phyloP scores from a whole-genome alignment of 164 flowering plant species.

The Macadamia integrifolia region DNA sequence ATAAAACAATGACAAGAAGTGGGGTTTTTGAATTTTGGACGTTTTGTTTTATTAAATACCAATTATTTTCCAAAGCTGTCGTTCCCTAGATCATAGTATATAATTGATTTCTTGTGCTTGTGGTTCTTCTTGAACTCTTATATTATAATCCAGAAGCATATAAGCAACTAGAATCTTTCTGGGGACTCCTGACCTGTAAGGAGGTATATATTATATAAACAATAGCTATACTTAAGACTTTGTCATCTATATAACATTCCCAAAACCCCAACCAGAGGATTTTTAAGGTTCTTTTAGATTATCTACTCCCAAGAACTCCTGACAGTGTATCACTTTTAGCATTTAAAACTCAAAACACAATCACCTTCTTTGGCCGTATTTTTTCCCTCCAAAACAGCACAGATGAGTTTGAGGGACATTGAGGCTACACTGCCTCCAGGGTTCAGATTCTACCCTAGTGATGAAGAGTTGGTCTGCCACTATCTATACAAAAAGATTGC shows the following conservation, averaged over 20 bases:
- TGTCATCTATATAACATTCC: neutral
- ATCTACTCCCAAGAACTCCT: neutral
- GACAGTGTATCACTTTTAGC: neutral
- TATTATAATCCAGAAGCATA: conserved; percentile 8
- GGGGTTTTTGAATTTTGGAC: too few relatives aligned
- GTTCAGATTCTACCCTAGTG: conserved; percentile 77
- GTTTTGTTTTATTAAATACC: neutral
- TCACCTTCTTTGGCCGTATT: neutral
- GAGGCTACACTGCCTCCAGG: conserved; percentile 84
- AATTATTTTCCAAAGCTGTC: too few relatives aligned
- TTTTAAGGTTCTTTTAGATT: neutral
- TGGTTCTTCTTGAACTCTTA: conserved; percentile 34
- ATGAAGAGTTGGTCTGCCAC: conserved; percentile 80
- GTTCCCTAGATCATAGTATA: too few relatives aligned
- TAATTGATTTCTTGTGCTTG: conserved; percentile 34
- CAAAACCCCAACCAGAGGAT: neutral
- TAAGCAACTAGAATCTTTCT: conserved; percentile 4
- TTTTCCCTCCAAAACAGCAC: neutral
- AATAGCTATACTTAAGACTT: neutral
- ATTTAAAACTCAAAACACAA: neutral
- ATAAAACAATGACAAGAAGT: neutral
- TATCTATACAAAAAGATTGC: conserved; percentile 66
- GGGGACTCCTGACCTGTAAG: conserved; percentile 1
- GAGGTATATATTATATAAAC: neutral
- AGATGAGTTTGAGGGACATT: conserved; percentile 66